Conservation (phyloP, 768 basidiomycete genomes). For the Russula vinacea region DNA sequence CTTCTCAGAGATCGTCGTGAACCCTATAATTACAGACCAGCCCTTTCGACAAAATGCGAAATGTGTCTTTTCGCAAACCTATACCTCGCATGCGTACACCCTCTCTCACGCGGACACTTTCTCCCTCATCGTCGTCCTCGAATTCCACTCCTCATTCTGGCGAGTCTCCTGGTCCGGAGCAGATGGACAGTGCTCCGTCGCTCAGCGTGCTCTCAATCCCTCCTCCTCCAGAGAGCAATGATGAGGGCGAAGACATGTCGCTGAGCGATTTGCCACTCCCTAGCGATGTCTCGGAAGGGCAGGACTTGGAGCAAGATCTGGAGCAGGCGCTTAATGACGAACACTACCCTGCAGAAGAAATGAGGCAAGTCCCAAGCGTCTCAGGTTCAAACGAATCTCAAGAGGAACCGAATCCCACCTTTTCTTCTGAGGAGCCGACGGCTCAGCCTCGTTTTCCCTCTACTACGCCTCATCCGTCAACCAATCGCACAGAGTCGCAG, state of each 20-base stretch:
- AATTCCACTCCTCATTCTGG: constrained; percentile 54
- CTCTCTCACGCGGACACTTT: constrained; percentile 61
- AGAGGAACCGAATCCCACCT: constrained; percentile 54
- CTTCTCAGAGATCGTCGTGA: background rate
- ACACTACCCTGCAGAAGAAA: constrained; percentile 5
- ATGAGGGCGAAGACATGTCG: constrained; percentile 19
- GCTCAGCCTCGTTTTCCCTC: constrained; percentile 16
- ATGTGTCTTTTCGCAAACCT: constrained; percentile 56
- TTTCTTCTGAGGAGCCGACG: constrained; percentile 58
- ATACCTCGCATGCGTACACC: constrained; percentile 57
- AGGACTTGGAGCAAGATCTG: constrained; percentile 20
- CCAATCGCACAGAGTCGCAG: constrained; percentile 26
- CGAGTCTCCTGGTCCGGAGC: constrained; percentile 19
- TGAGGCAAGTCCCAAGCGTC: background rate
- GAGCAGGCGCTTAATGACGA: constrained; percentile 16
- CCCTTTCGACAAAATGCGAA: constrained; percentile 59
- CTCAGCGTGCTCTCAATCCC: constrained; percentile 24
- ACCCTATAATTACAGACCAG: constrained; percentile 47
- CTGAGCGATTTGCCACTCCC: constrained; percentile 17
- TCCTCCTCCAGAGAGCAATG: constrained; percentile 25
- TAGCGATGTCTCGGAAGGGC: constrained; percentile 16
- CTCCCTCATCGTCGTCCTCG: constrained; percentile 55
- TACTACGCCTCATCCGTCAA: constrained; percentile 12
- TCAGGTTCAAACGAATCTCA: constrained; percentile 2
- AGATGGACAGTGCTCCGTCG: constrained; percentile 13